Conservation (phyloP, 2,329 filamentous ascomycete genomes). For the Diaporthe citrichinensis region DNA sequence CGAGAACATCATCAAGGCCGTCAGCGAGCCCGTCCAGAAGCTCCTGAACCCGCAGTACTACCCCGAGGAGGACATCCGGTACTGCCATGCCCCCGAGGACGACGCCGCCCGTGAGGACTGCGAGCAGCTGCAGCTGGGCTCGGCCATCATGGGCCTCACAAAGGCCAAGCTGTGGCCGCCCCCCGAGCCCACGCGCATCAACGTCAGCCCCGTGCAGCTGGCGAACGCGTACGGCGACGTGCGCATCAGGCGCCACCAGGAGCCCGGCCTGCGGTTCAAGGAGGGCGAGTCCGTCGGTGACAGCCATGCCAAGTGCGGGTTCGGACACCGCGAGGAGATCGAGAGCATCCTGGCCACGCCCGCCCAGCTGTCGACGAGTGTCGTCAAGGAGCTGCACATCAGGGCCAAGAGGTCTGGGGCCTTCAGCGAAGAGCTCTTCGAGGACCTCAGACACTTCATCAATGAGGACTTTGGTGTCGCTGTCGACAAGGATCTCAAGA, state of each 20-base stretch:
- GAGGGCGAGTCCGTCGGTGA: conserved; percentile 36
- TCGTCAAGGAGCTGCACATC: conserved; percentile 42
- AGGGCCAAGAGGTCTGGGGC: conserved; percentile 42
- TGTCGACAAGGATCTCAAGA: conserved; percentile 15
- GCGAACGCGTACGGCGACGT: conserved; percentile 78
- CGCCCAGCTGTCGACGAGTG: conserved; percentile 2
- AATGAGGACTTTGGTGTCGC: neutral
- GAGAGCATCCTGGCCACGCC: conserved; percentile 31
- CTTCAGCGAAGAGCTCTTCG: conserved; percentile 39
- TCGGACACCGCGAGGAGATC: conserved; percentile 42
- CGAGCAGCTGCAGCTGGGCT: conserved; percentile 45
- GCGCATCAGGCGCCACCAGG: conserved; percentile 75
- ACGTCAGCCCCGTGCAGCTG: conserved; percentile 41
- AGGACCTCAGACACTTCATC: conserved; percentile 33
- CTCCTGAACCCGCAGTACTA: conserved; percentile 41
- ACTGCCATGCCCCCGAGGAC: conserved; percentile 43
- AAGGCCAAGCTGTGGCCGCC: conserved; percentile 42
- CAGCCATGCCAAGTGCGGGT: conserved; percentile 44
- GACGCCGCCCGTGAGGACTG: conserved; percentile 43
- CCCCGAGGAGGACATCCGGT: conserved; percentile 29
- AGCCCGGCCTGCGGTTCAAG: conserved; percentile 40
- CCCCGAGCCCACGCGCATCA: conserved; percentile 39
- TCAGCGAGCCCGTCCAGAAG: conserved; percentile 39
- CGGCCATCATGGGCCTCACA: conserved; percentile 43
- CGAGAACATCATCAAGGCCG: conserved; percentile 37